Base-by-base conservation (phyloP, 371 early-diverging fungal species). In the Apophysomyces trapeziformis region DNA sequence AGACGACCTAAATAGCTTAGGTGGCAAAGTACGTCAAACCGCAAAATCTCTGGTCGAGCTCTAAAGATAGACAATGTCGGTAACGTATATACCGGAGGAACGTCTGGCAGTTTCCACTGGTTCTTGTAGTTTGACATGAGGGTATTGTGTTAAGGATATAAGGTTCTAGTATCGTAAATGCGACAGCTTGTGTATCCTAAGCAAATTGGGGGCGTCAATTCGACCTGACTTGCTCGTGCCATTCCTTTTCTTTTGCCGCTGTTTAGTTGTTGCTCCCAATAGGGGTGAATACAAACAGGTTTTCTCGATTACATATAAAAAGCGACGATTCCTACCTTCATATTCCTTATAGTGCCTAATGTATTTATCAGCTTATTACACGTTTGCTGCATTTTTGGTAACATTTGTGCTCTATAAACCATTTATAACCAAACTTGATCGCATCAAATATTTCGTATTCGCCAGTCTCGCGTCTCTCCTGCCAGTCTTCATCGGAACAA, bases 391-490 rank as follows among this genome's bases (percentile, higher is more conserved):
- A 13, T 64, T 78, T 37, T 18, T 73, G 32, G 41, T 74, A 12
- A 63, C 75, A 16, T n/a, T 70, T 39, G 64, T 77, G 13, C 36
- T 82, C 32, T 72, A 73, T 61, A 67, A 76, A 37, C 83, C 84
- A 14, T 80, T 85, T 65, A 70, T 78, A 26, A 73, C 72, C 4
- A 68, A 65, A 37, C 67, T 83, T 0, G 82, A 81, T 35, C 39
- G 63, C 38, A 18, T 67, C 59, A 84, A 81, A 66, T 74, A 82
- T 43, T 56, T 65, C 21, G 4, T 68, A 9, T 67, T 87, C 16
- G 58, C 70, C 37, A 46, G 46, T n/a, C 50, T 77, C 35, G 78
- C 84, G 12, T 71, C 80, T 35, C 13, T 75, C 12, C 67, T 75
- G 32, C 79, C 87, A 21, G 79, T 7, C 8, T 7, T 58, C 41